These are phyloP conservation scores for Nadsonia commutata DNA, from an alignment of 1,139 yeast genomes.

Conservation along the genomic window DNA sequence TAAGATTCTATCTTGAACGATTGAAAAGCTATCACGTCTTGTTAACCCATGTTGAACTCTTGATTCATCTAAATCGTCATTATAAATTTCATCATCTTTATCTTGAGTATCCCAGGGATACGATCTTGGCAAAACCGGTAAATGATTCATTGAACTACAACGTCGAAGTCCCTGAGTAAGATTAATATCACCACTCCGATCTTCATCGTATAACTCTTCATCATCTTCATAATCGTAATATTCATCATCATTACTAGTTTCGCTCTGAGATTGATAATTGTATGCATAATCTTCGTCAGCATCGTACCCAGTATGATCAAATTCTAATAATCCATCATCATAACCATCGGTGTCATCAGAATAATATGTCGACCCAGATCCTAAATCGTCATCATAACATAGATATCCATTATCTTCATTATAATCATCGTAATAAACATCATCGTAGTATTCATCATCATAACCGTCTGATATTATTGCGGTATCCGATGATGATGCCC, in stretches of 20 bases:
- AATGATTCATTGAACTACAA: not conserved
- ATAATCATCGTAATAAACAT: not conserved
- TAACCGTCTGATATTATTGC: not conserved
- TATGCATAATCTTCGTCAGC: conserved; percentile 1
- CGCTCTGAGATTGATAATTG: not conserved
- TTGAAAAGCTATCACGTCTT: conserved; percentile 29
- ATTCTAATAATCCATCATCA: not conserved
- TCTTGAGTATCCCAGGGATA: not conserved
- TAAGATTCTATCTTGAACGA: conserved; percentile 27
- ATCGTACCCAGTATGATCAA: not conserved
- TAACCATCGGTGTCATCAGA: not conserved
- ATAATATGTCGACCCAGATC: no score
- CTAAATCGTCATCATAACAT: not conserved
- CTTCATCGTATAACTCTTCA: not conserved
- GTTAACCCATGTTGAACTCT: no score
- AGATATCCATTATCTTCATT: not conserved
- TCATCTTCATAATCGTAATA: not conserved
- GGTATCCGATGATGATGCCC: no score
- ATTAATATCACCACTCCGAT: not conserved
- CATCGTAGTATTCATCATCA: not conserved
- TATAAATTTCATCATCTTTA: not conserved
- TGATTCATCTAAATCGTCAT: no score
- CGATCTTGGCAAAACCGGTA: not conserved
- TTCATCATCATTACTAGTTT: not conserved
- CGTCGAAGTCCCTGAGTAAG: not conserved